A percentile compares a stretch with the other conserved stretches of the same genome.
These are phyloP conservation scores for Xerocomus minutiporus DNA, from an alignment of 1,284 basidiomycete species.

Conservation along the genomic window DNA sequence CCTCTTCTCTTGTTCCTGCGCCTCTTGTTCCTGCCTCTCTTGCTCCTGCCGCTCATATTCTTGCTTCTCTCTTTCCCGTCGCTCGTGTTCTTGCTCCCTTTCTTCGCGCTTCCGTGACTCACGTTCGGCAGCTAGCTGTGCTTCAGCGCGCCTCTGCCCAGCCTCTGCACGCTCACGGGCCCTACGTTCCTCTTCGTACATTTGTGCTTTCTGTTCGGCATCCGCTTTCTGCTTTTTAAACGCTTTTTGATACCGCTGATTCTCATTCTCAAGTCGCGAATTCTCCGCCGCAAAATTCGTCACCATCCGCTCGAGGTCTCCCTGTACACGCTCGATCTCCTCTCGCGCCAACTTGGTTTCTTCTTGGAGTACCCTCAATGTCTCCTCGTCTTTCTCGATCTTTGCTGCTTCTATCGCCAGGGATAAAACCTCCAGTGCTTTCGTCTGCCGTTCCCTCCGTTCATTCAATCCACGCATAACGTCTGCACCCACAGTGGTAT, in stretches of 20 bases:
- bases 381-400: conserved; percentile 35
- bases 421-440: conserved; percentile 32
- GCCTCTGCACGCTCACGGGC: conserved; percentile 22
- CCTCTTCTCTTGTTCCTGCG: background rate
- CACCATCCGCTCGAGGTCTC: conserved; percentile 29
- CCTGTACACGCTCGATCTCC: conserved; percentile 25
- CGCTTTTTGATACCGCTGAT: conserved; percentile 17
- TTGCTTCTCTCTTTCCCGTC: background rate
- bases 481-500: conserved; percentile 38
- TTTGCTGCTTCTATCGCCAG: conserved; percentile 35
- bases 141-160: conserved; percentile 15
- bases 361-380: conserved; percentile 30
- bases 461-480: conserved; percentile 33
- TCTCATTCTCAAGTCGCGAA: conserved; percentile 26
- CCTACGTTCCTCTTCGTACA: conserved; percentile 18
- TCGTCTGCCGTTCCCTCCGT: conserved; percentile 31
- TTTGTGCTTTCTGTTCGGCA: conserved; percentile 11
- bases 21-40: background rate
- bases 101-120: conserved; percentile 11
- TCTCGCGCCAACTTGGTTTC: conserved; percentile 31
- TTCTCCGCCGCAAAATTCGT: conserved; percentile 31
- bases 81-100: conserved; percentile 3
- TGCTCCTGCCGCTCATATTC: background rate
- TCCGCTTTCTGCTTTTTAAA: conserved; percentile 19
- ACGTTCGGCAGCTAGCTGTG: conserved; percentile 17